phyloP scores from a whole-genome alignment of 129 eudicot species.

The Flaveria trinervia region DNA sequence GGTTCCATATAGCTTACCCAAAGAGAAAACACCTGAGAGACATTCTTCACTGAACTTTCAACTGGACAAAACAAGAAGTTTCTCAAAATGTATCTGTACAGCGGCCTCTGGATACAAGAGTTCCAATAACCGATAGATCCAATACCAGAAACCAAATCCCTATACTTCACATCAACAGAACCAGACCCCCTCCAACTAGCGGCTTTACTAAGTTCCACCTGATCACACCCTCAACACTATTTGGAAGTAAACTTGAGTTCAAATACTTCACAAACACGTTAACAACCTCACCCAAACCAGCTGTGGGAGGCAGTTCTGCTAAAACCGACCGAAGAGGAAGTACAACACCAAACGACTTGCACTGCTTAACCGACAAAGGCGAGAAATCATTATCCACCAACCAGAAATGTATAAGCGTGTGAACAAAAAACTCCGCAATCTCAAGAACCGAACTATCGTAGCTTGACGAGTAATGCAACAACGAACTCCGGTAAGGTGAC shows the following conservation, averaged over 20 bases:
- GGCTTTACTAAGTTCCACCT: constrained; percentile 37
- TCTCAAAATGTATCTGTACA: constrained; percentile 82
- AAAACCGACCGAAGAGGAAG: constrained; percentile 64
- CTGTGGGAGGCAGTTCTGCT: constrained; percentile 77
- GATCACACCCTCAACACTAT: constrained; percentile 35
- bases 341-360: constrained; percentile 65
- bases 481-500: constrained; percentile 79
- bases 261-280: constrained; percentile 74
- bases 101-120: constrained; percentile 75
- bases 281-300: constrained; percentile 82
- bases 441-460: constrained; percentile 49
- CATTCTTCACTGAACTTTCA: constrained; percentile 78
- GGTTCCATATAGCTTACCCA: constrained; percentile 87
- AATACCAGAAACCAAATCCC: constrained; percentile 40
- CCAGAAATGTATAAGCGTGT: constrained; percentile 75
- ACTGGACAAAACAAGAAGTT: constrained; percentile 84
- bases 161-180: constrained; percentile 37
- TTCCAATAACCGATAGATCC: constrained; percentile 65
- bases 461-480: constrained; percentile 69
- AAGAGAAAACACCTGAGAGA: constrained; percentile 75
- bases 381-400: constrained; percentile 89
- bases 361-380: constrained; percentile 62
- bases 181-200: constrained; percentile 45
- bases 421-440: constrained; percentile 70
- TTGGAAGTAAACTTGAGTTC: constrained; percentile 47